Percentiles rank a stretch among this genome's conserved stretches.
phyloP scores from a whole-genome alignment of 768 basidiomycete genomes.

The Dacryopinax primogenitus region DNA sequence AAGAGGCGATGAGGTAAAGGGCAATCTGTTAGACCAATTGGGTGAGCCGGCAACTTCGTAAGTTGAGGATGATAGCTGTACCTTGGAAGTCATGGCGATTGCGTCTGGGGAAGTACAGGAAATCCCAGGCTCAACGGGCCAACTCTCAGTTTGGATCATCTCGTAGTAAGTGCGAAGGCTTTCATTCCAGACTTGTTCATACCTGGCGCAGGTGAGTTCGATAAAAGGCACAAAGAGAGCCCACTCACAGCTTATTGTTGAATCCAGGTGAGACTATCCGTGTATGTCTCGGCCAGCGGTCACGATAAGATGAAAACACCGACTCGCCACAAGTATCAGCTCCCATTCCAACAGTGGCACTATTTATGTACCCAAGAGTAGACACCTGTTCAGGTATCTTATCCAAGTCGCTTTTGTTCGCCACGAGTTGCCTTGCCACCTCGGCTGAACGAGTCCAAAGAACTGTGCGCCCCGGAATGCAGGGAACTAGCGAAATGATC shows the following conservation, averaged over 20 bases:
- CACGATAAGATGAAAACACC: neutral
- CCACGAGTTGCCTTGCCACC: neutral
- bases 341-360: neutral
- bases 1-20: neutral
- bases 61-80: neutral
- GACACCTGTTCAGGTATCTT: neutral
- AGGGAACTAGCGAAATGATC: neutral
- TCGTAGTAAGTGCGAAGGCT: neutral
- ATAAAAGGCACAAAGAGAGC: neutral
- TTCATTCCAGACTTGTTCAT: conserved; percentile 3
- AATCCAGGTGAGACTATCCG: neutral
- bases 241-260: neutral
- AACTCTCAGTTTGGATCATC: neutral
- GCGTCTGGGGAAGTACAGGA: neutral
- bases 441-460: neutral
- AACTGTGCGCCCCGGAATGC: neutral
- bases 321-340: neutral
- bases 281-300: neutral
- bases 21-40: neutral
- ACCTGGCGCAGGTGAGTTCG: neutral
- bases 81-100: neutral
- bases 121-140: neutral
- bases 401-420: neutral
- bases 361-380: neutral
- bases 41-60: neutral